Evolutionary conservation across 139 green algal species (phyloP).

Genomic region (Pleodorina starrii): DNA sequence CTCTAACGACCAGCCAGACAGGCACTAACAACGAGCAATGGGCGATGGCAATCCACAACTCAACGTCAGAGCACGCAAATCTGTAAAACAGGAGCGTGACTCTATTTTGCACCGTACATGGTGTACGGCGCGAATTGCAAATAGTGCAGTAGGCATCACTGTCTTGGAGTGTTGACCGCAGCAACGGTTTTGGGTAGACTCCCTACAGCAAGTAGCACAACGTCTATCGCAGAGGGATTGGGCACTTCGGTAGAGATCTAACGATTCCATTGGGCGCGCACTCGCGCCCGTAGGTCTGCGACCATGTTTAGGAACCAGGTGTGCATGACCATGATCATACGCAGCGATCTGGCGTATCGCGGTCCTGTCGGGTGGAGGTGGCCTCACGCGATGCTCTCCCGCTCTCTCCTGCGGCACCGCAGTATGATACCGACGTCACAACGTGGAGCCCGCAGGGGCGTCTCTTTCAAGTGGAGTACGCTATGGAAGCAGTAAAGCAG

Average conservation of each 20-base stretch:
- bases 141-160: too few relatives aligned
- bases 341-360: too few relatives aligned
- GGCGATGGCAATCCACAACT: too few relatives aligned
- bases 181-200: too few relatives aligned
- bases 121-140: too few relatives aligned
- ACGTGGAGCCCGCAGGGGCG: slow-evolving; percentile 96
- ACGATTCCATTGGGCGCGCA: not conserved
- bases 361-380: not conserved
- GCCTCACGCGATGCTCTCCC: slow-evolving; percentile 23
- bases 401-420: slow-evolving; percentile 20
- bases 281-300: not conserved
- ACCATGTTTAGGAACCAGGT: slow-evolving; percentile 56
- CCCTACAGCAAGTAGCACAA: too few relatives aligned
- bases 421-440: slow-evolving; percentile 98
- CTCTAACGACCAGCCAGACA: not conserved
- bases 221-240: too few relatives aligned
- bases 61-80: too few relatives aligned
- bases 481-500: slow-evolving; percentile 99
- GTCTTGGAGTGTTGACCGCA: too few relatives aligned
- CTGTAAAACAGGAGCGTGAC: too few relatives aligned
- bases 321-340: not conserved
- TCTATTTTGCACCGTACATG: too few relatives aligned
- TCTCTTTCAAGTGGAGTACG: slow-evolving; percentile 98
- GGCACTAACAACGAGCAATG: not conserved
- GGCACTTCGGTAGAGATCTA: slow-evolving; percentile 29